Evolutionary conservation across 495 filamentous ascomycete genomes (phyloP).

Genomic region (Penicillium fimorum): DNA sequence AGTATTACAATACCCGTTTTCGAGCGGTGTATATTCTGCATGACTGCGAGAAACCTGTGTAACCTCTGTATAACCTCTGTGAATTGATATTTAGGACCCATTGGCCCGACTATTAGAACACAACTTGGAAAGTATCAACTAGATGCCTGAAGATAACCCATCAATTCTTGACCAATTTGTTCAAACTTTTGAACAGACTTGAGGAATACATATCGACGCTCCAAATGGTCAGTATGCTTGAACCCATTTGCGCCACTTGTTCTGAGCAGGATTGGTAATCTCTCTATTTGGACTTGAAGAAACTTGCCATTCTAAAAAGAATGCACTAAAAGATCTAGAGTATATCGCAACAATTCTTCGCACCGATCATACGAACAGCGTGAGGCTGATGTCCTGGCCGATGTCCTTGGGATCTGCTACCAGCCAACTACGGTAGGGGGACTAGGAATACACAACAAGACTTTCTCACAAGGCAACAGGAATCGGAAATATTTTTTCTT

Average conservation of each 20-base stretch:
- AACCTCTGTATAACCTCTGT: background rate
- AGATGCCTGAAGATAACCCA: background rate
- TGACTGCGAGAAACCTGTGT: background rate
- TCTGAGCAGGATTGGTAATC: background rate
- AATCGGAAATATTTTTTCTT: conserved; percentile 27
- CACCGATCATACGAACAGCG: background rate
- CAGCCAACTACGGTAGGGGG: conserved; percentile 20
- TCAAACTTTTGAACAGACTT: background rate
- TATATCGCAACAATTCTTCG: background rate
- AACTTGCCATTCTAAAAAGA: background rate
- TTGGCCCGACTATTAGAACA: background rate
- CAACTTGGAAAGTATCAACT: background rate
- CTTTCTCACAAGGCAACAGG: conserved; percentile 4
- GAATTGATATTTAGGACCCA: background rate
- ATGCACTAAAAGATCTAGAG: background rate
- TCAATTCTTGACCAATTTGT: background rate
- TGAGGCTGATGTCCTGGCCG: conserved; percentile 12
- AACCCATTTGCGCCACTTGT: background rate
- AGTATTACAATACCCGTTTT: background rate
- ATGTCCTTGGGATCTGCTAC: conserved; percentile 18
- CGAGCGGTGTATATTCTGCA: background rate
- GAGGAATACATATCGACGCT: background rate
- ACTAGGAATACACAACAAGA: conserved; percentile 10
- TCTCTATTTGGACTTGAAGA: background rate
- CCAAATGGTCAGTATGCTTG: background rate